Conservation (phyloP, 768 basidiomycete species). For the Galerina sulciceps region DNA sequence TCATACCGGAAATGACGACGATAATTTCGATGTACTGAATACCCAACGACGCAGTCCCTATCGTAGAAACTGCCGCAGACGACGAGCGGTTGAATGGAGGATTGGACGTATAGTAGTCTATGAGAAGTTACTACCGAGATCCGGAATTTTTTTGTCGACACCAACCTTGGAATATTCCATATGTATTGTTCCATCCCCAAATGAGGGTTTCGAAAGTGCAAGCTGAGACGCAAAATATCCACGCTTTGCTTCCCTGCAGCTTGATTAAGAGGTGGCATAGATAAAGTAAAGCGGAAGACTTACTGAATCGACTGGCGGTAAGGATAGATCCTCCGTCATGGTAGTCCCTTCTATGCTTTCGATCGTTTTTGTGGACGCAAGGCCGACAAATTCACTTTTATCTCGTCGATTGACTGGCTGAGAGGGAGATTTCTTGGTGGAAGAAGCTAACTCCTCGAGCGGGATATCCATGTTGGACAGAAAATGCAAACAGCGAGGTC, state of each 20-base stretch:
- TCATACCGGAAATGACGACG: background rate
- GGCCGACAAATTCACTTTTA: too few relatives aligned
- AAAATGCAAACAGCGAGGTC: too few relatives aligned
- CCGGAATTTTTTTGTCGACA: background rate
- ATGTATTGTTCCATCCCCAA: slow-evolving; percentile 12
- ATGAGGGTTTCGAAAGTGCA: slow-evolving; percentile 8
- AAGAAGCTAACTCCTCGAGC: too few relatives aligned
- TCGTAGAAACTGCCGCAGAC: background rate
- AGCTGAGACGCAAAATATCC: slow-evolving; percentile 2
- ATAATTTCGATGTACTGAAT: slow-evolving; percentile 9
- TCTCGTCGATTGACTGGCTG: too few relatives aligned
- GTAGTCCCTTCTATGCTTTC: too few relatives aligned
- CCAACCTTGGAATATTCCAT: slow-evolving; percentile 10
- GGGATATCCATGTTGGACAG: too few relatives aligned
- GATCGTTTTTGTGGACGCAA: too few relatives aligned
- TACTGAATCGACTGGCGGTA: too few relatives aligned
- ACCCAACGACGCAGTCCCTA: slow-evolving; percentile 1
- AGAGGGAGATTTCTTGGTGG: too few relatives aligned
- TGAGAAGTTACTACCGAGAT: too few relatives aligned
- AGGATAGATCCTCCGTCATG: too few relatives aligned
- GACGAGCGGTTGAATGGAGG: slow-evolving; percentile 4
- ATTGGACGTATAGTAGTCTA: slow-evolving; percentile 5
- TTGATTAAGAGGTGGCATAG: background rate
- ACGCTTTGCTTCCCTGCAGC: slow-evolving; percentile 2
- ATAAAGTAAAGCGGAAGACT: too few relatives aligned